Base-by-base conservation (phyloP, 805 yeast species). In the Wickerhamiella vanderwaltii region DNA sequence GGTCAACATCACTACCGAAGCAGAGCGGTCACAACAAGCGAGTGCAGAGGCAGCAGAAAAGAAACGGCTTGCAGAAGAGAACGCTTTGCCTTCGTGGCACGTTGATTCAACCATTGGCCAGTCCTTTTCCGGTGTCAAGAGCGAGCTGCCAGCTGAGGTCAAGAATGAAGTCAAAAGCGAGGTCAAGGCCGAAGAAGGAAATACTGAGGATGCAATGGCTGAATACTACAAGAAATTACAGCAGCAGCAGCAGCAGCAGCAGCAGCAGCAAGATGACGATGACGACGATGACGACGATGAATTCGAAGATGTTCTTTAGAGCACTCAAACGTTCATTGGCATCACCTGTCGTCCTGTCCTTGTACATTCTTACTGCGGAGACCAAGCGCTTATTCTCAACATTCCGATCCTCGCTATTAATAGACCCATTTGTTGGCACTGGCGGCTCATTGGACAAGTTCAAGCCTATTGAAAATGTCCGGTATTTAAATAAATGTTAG, bases 21-120 rank as follows among this genome's bases (percentile, higher is more conserved):
- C 77, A 51, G 95, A 84, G 60, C 93, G 83, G 53, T 75, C 75
- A 46, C 69, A 71, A 50, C 77, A 71, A 56, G 71, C 75, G 51
- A 86, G 78, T 60, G 70, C 71, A 77, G 76, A 51, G 66, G 73
- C 55, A 79, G 81, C 58, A 61, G 76, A 67, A 65, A 77, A 71
- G 69, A 75, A 73, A 60, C 78, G 71, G 59, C 69, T 73, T 50
- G 68, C 87, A 59, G 79, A 81, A 56, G 95, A 88, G 60, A 91
- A 91, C 58, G 95, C 95, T 3, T 68, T 91, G 50, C 99, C 99
- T 6, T 79, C 91, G 22, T 91, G 99, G 99, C 95, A 91, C 58
- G 75, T 80, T 49, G 79, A 79, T 51, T 76, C 88, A 56, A 87
- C 99, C 0, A 88, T 88, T 50, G 95, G 94, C 35, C 30, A 46